These are phyloP conservation scores for Termitomyces sp. DNA, from an alignment of 768 basidiomycete genomes.

Conservation along the genomic window DNA sequence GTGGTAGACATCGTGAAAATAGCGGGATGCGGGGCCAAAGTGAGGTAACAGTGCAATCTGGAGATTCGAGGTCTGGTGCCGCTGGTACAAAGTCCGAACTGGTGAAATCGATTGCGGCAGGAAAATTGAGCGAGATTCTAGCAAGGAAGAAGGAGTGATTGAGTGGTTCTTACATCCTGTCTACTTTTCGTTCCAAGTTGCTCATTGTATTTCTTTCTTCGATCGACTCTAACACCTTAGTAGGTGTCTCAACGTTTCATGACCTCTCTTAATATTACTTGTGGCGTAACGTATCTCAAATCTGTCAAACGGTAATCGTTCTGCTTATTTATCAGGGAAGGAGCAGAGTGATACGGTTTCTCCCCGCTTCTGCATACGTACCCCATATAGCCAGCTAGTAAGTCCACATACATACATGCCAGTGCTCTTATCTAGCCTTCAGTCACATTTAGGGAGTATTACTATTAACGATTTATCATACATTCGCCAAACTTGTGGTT, in stretches of 20 bases:
- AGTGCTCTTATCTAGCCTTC: not conserved
- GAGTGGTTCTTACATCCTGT: not conserved
- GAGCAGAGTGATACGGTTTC: not conserved
- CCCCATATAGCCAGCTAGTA: not conserved
- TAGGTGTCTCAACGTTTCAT: too few relatives aligned
- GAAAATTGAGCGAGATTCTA: slow-evolving; percentile 53
- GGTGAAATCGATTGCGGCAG: slow-evolving; percentile 47
- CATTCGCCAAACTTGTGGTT: not conserved
- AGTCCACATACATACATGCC: too few relatives aligned
- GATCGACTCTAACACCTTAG: not conserved
- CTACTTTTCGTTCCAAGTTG: not conserved
- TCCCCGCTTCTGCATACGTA: too few relatives aligned
- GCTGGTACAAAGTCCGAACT: slow-evolving; percentile 23
- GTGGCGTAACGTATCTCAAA: not conserved
- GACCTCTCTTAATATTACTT: not conserved
- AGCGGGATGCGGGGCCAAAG: slow-evolving; percentile 6
- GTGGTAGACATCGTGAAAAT: slow-evolving; percentile 18
- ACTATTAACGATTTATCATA: too few relatives aligned
- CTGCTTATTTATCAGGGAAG: too few relatives aligned
- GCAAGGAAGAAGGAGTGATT: slow-evolving; percentile 29
- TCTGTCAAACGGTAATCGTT: not conserved
- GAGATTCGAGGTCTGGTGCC: slow-evolving; percentile 13
- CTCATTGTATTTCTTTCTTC: not conserved
- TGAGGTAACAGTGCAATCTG: slow-evolving; percentile 33
- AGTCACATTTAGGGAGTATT: not conserved